phyloP scores from a whole-genome alignment of 768 basidiomycete species.

The Zangia roseola region DNA sequence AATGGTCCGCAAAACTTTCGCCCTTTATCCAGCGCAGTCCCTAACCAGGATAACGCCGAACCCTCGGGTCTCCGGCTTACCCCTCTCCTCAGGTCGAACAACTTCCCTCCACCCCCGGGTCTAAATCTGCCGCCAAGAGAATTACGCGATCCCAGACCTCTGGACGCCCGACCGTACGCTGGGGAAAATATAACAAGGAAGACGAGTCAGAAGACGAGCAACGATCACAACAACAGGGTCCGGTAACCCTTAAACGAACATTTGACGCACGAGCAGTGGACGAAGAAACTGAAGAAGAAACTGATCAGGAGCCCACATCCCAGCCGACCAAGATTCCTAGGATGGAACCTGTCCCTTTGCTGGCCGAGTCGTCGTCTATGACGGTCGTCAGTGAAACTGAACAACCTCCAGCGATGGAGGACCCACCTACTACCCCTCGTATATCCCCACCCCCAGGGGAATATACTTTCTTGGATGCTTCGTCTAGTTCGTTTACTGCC shows the following conservation, averaged over 20 bases:
- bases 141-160: constrained; percentile 36
- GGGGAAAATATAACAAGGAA: constrained; percentile 33
- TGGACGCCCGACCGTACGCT: constrained; percentile 33
- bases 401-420: constrained; percentile 8
- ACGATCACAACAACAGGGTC: constrained; percentile 11
- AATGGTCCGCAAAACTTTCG: constrained; percentile 30
- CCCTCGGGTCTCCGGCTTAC: constrained; percentile 23
- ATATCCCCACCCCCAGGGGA: constrained; percentile 32
- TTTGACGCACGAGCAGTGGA: constrained; percentile 37
- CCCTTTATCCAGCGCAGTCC: constrained; percentile 28
- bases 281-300: constrained; percentile 34
- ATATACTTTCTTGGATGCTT: constrained; percentile 35
- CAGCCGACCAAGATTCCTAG: constrained; percentile 32
- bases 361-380: constrained; percentile 28
- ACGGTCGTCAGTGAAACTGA: constrained; percentile 29
- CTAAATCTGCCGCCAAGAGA: constrained; percentile 24
- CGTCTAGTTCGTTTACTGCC: constrained; percentile 35
- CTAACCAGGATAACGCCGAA: constrained; percentile 30
- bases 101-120: constrained; percentile 22
- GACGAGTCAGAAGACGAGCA: constrained; percentile 29
- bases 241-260: constrained; percentile 29
- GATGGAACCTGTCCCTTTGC: constrained; percentile 22
- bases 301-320: constrained; percentile 15
- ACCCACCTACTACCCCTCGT: constrained; percentile 6
- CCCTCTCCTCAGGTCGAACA: constrained; percentile 26